Base-by-base conservation (phyloP, 257 asterid species). In the Verbena officinalis region DNA sequence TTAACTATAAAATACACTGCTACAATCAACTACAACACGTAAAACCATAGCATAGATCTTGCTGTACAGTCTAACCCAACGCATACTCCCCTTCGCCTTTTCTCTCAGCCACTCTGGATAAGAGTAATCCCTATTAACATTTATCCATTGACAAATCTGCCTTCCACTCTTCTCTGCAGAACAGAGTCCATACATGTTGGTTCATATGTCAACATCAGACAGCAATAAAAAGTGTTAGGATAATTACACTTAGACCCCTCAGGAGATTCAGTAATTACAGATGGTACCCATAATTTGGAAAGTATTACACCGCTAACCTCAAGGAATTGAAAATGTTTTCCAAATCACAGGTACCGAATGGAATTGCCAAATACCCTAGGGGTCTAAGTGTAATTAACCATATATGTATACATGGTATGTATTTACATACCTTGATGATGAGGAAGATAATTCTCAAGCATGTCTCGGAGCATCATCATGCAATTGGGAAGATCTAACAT, bases 401-500 rank as follows among this genome's bases (percentile, higher is more conserved):
- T 30, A 30, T 30, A 30, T 30, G 7, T 30, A 49, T 31, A 36
- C 12, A 63, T 11, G 21, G 19, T 27, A n/a, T 33, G 62, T 19
- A 9, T 40, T 21, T 48, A 43, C 57, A 56, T 70, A 58, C 73
- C 71, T 65, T 39, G 42, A 61, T 12, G 39, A 64, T 33, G 62
- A 72, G 68, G 36, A 74, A 67, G 22, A 58, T 22, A 24, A 39
- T 65, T 68, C 62, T 92, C 86, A 93, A 16, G 87, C 71, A 76
- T 93, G 97, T 63, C 99, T 80, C 24, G 87, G 67, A 30, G 90
- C 80, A 49, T 90, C 94, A 24, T 90, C 97, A 9, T 87, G 95
- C 89, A 93, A 69, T 66, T 87, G 96, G 30, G 90, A 69, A 62
- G 97, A 74, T 77, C 97, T 84, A 77, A 87, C 87, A 38, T 62